A percentile compares a stretch with the other conserved stretches of the same genome.
Conservation (phyloP, 345 rosid genomes). For the Acer saccharum region DNA sequence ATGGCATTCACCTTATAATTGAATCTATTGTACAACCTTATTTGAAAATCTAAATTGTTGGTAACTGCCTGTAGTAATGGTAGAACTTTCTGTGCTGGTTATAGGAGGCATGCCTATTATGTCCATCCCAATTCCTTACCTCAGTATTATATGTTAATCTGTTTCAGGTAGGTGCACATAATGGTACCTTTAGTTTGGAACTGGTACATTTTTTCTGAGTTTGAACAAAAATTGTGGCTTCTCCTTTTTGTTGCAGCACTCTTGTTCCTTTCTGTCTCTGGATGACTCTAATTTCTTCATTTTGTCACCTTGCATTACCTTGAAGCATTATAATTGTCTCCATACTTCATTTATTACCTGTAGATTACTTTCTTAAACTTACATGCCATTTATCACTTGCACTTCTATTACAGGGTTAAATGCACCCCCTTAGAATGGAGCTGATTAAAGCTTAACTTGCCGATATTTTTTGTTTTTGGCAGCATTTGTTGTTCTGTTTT, state of each 20-base stretch:
- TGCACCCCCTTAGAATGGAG: slow-evolving; percentile 25
- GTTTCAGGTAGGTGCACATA: slow-evolving; percentile 44
- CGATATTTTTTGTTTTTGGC: slow-evolving; percentile 29
- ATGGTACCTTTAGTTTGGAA: slow-evolving; percentile 46
- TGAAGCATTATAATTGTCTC: slow-evolving; percentile 23
- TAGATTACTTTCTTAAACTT: slow-evolving; percentile 16
- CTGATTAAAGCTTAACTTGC: slow-evolving; percentile 41
- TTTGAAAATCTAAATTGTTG: slow-evolving; percentile 4
- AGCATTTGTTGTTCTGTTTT: slow-evolving; percentile 38
- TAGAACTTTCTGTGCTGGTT: slow-evolving; percentile 1
- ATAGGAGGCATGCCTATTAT: slow-evolving; percentile 6
- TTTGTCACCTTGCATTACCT: slow-evolving; percentile 18
- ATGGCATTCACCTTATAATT: neutral
- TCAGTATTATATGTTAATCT: slow-evolving; percentile 31
- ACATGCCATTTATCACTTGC: slow-evolving; percentile 12
- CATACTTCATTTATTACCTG: slow-evolving; percentile 10
- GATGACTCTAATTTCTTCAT: slow-evolving; percentile 24
- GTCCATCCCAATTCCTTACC: slow-evolving; percentile 8
- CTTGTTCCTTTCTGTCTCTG: slow-evolving; percentile 16
- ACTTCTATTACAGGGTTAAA: slow-evolving; percentile 22
- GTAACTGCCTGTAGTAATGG: neutral
- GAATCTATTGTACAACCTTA: neutral
- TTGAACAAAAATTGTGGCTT: slow-evolving; percentile 32
- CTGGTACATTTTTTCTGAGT: slow-evolving; percentile 33
- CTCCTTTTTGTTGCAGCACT: slow-evolving; percentile 25